Base-by-base conservation (phyloP, 192 early-diverging fungal genomes). In the Rhizoclosmatium globosum region DNA sequence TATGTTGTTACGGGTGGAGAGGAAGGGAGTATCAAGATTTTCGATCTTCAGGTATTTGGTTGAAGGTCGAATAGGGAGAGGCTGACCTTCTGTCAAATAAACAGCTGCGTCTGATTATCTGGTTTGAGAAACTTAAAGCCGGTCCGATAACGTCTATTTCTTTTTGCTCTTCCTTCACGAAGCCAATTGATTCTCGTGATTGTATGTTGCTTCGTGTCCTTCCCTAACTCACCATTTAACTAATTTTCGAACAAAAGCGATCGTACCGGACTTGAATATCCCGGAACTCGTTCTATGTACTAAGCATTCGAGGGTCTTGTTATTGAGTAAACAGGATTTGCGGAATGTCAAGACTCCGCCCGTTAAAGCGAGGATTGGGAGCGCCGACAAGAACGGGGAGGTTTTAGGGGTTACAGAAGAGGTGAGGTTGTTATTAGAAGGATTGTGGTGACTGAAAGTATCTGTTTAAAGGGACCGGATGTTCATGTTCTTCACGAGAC, bases 1-100 rank as follows among this genome's bases (percentile, higher is more conserved):
- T 91, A 85, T 65, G 50, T 91, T 11, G 78, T 90, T 4, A 86
- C 89, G 17, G 89, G 89, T 23, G 88, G 85, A 4, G 87, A 88
- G 67, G 87, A 88, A 21, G 89, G 89, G 2, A 68, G 75, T 38
- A 83, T 91, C 43, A 89, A 87, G 74, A 79, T 91, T 2, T 90
- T 82, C 75, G 89, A 90, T 68, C 46, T 89, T 31, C 87, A 90
- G 77, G 85, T 88, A 71, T 53, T 53, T 53, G 50, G 17, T 53
- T n/a, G 42, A n/a, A 46, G 31, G 31, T 31, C 31, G 31, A 0
- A 0, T 31, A 31, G 31, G 31, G 31, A 31, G 31, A 31, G 0
- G 31, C 31, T 31, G 31, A 53, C 50, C 50, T 53, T 53, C 50
- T 17, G 47, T 44, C 44, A 17, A 71, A 47, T 69, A 56, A n/a